Percentiles rank a stretch among this genome's conserved stretches.
Evolutionary conservation across 1,139 yeast species (phyloP).

Genomic region (Pichia sp.): DNA sequence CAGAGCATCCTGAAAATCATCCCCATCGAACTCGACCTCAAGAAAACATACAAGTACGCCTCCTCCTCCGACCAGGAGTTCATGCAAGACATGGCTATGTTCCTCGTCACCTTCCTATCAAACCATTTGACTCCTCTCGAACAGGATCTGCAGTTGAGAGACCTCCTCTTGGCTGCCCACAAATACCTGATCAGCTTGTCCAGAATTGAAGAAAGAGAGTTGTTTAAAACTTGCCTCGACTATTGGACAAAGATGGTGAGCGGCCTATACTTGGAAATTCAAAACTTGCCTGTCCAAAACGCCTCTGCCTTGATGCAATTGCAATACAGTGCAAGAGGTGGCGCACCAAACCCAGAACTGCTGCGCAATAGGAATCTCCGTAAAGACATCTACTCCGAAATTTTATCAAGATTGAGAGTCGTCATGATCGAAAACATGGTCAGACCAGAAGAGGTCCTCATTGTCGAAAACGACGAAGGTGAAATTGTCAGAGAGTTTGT

Average conservation of each 20-base stretch:
- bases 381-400: conserved; percentile 72
- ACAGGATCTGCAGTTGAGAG: conserved; percentile 52
- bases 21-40: conserved; percentile 73
- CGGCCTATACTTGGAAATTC: conserved; percentile 80
- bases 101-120: conserved; percentile 76
- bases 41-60: conserved; percentile 69
- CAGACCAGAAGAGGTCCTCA: conserved; percentile 93
- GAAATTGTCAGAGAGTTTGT: conserved; percentile 97
- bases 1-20: conserved; percentile 67
- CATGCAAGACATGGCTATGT: conserved; percentile 93
- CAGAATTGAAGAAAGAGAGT: conserved; percentile 89
- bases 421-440: conserved; percentile 97
- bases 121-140: conserved; percentile 78
- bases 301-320: conserved; percentile 74
- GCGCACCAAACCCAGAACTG: conserved; percentile 82
- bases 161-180: conserved; percentile 62
- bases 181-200: conserved; percentile 80
- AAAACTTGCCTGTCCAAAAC: conserved; percentile 67
- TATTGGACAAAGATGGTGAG: conserved; percentile 87
- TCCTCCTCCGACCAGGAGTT: conserved; percentile 86
- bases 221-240: conserved; percentile 91
- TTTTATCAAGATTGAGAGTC: conserved; percentile 76
- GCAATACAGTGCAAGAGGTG: conserved; percentile 59
- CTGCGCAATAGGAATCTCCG: conserved; percentile 76
- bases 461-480: conserved; percentile 98